A percentile compares a stretch with the other conserved stretches of the same genome.
phyloP scores from a whole-genome alignment of 495 filamentous ascomycete genomes.

The Penicillium herquei region DNA sequence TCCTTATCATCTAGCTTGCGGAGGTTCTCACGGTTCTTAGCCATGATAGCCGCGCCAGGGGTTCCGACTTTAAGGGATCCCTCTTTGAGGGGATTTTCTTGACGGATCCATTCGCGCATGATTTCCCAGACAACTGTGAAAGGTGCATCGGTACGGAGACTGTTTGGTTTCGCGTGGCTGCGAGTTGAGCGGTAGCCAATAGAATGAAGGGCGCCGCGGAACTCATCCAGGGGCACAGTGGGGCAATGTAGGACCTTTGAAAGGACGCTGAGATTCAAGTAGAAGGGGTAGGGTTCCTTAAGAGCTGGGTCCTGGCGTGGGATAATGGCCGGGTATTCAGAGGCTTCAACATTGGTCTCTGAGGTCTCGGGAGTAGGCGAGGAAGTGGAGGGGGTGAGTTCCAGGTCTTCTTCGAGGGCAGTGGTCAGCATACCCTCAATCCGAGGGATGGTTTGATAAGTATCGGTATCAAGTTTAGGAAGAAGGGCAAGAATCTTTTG shows the following conservation, averaged over 20 bases:
- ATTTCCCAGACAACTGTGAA: conserved; percentile 90
- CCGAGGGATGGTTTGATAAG: conserved; percentile 74
- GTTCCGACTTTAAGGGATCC: conserved; percentile 62
- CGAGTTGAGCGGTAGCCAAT: conserved; percentile 79
- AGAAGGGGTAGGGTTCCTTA: conserved; percentile 77
- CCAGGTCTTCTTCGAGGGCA: conserved; percentile 71
- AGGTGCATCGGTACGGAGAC: conserved; percentile 84
- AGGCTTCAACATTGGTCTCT: conserved; percentile 5
- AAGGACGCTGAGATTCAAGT: conserved; percentile 70
- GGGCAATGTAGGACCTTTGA: conserved; percentile 71
- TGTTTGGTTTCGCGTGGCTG: conserved; percentile 84
- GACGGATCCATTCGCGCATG: conserved; percentile 86
- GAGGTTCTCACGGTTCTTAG: conserved; percentile 32
- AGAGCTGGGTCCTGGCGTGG: conserved; percentile 50
- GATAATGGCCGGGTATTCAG: conserved; percentile 32
- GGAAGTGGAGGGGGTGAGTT: conserved; percentile 18
- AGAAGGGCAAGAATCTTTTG: conserved; percentile 68
- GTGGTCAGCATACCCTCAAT: conserved; percentile 90
- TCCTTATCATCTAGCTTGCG: conserved; percentile 19
- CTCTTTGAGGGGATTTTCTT: conserved; percentile 70
- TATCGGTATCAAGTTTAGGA: conserved; percentile 54
- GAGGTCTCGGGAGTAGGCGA: conserved; percentile 3
- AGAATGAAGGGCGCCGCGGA: conserved; percentile 76
- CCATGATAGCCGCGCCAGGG: conserved; percentile 68
- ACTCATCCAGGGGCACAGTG: conserved; percentile 66